Base-by-base conservation (phyloP, 169 alveolate species). In the Cryptosporidium meleagridis region DNA sequence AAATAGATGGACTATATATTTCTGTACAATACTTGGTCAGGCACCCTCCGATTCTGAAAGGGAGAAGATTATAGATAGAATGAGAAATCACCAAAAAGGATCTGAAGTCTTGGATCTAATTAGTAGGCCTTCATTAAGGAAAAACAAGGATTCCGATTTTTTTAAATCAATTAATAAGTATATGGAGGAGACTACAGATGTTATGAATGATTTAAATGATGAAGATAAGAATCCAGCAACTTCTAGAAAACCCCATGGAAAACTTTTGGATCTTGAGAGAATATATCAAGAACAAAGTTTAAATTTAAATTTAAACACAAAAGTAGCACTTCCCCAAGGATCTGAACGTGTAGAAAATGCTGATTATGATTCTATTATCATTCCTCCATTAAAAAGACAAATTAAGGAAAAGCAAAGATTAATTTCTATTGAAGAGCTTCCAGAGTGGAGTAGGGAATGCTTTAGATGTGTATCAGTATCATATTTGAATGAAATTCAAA, bases 381-480 rank as follows among this genome's bases (percentile, higher is more conserved):
- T 95, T 84, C 39, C 96, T 95, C 91, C 93, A 85, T 73, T 94
- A 92, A 65, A 75, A 94, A 45, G 71, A 65, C 75, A 93, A 84
- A 85, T 75, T 53, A 68, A 68, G 85, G 86, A 92, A 69, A 85
- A 94, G 26, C 72, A 96, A 93, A 75, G 96, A 92, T 85, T 87
- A 29, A 53, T 93, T 41, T 33, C 93, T 9, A 89, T 95, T 26
- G 69, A 62, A 4, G 94, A 93, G 3, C 89, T 98, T 29, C 99
- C 99, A 18, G 98, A 96, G 61, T 98, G 99, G 99, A 94, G 98
- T 10, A 96, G 94, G 33, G 92, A 94, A 14, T 98, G 99, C 41
- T 98, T 98, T 92, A 91, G 94, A 4, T 91, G 93, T 91, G 91
- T 95, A 84, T 86, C 87, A 44, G 69, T 96, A 91, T 93, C 92